phyloP scores from a whole-genome alignment of 768 basidiomycete species.

The Amanita pseudoporphyria region DNA sequence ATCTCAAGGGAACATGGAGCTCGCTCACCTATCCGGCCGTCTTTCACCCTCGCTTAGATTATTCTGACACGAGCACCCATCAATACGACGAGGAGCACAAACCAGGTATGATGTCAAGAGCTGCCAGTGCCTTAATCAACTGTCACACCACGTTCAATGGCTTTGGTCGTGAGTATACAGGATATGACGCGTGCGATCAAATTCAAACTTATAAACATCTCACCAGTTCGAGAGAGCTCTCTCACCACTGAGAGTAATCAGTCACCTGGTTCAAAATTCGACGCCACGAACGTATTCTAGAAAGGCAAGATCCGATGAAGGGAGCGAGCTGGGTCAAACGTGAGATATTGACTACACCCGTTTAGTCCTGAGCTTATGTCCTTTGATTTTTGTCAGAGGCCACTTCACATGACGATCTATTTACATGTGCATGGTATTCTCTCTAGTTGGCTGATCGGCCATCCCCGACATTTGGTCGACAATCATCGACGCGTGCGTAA shows the following conservation, averaged over 20 bases:
- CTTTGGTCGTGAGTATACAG: not conserved
- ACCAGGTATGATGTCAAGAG: not conserved
- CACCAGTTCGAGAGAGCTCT: not conserved
- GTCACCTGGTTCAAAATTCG: constrained; percentile 1
- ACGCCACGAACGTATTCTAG: not conserved
- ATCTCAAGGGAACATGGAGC: no score
- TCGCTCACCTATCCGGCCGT: no score
- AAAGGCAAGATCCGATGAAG: constrained; percentile 1
- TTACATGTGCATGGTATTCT: not conserved
- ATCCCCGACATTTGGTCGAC: not conserved
- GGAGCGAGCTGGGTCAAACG: not conserved
- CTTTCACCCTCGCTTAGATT: not conserved
- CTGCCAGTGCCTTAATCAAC: not conserved
- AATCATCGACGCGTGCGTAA: not conserved
- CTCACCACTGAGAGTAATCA: not conserved
- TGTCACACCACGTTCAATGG: not conserved
- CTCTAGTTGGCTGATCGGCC: not conserved
- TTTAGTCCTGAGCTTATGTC: not conserved
- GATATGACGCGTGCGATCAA: not conserved
- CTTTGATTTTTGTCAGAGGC: not conserved
- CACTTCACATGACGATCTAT: not conserved
- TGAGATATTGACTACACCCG: not conserved
- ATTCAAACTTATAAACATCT: not conserved
- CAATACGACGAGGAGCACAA: not conserved
- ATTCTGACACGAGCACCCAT: not conserved